Conservation (phyloP, 352 stramenopile genomes). For the Aphanomyces invadans region DNA sequence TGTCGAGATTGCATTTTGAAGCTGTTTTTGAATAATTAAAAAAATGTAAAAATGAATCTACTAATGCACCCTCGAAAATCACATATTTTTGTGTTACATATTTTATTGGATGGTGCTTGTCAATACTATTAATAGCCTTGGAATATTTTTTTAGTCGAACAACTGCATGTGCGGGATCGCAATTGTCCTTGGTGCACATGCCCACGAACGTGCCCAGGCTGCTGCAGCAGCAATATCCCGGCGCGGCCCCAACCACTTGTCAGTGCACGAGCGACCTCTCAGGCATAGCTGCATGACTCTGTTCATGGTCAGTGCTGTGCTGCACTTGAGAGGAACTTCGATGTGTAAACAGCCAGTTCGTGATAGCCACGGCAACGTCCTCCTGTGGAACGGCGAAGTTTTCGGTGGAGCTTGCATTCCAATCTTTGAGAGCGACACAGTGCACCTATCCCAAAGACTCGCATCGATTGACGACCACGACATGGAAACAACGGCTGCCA, state of each 20-base stretch:
- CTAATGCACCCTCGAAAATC: no score
- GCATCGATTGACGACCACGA: constrained; percentile 26
- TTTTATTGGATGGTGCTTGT: no score
- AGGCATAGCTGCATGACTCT: constrained; percentile 27
- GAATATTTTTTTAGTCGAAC: no score
- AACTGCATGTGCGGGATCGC: constrained; percentile 36
- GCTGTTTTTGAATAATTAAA: no score
- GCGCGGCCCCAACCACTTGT: constrained; percentile 33
- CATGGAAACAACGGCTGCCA: constrained; percentile 26
- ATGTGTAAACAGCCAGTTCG: constrained; percentile 75
- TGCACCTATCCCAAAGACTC: constrained; percentile 43
- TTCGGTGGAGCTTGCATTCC: constrained; percentile 38
- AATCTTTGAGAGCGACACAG: constrained; percentile 36
- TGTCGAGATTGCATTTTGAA: no score
- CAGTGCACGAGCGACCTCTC: constrained; percentile 2
- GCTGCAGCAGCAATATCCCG: constrained; percentile 25
- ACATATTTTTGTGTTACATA: no score
- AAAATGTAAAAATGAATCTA: no score
- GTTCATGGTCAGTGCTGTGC: constrained; percentile 71
- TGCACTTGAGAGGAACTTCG: constrained; percentile 80
- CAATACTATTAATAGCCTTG: no score
- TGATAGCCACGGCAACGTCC: constrained; percentile 50
- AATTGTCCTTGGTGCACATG: constrained; percentile 26
- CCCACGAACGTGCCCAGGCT: constrained; percentile 11
- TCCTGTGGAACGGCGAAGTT: constrained; percentile 93